A percentile compares a stretch with the other conserved stretches of the same genome.
These are phyloP conservation scores for Colletotrichum cordylinicola DNA, from an alignment of 2,329 filamentous ascomycete genomes.

Conservation along the genomic window DNA sequence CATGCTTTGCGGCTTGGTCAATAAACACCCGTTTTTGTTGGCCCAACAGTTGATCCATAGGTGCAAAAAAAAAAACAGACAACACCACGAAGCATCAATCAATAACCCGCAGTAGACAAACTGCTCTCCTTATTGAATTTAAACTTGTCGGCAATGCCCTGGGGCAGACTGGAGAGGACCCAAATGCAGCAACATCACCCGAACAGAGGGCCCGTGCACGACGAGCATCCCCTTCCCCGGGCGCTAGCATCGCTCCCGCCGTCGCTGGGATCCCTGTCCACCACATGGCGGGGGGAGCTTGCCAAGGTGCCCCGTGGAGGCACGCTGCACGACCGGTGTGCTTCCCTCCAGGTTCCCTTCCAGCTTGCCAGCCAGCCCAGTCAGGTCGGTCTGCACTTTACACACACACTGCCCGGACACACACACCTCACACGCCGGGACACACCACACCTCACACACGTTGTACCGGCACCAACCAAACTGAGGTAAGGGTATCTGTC, in stretches of 20 bases:
- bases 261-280: constrained; percentile 5
- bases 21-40: neutral
- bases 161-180: neutral
- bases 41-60: neutral
- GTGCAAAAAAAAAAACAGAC: neutral
- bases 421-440: neutral
- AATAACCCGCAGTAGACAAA: neutral
- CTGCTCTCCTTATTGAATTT: neutral
- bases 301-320: neutral
- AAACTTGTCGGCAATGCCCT: neutral
- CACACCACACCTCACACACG: neutral
- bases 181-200: neutral
- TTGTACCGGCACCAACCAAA: neutral
- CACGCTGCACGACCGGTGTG: neutral
- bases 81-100: neutral
- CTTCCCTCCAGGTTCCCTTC: neutral
- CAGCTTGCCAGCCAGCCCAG: neutral
- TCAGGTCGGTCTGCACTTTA: neutral
- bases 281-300: constrained; percentile 6
- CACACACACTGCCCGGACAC: neutral
- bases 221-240: neutral
- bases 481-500: neutral
- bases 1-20: neutral
- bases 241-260: neutral
- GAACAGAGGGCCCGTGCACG: constrained; percentile 13